phyloP scores from a whole-genome alignment of 768 basidiomycete species.

The Inosperma sp. region DNA sequence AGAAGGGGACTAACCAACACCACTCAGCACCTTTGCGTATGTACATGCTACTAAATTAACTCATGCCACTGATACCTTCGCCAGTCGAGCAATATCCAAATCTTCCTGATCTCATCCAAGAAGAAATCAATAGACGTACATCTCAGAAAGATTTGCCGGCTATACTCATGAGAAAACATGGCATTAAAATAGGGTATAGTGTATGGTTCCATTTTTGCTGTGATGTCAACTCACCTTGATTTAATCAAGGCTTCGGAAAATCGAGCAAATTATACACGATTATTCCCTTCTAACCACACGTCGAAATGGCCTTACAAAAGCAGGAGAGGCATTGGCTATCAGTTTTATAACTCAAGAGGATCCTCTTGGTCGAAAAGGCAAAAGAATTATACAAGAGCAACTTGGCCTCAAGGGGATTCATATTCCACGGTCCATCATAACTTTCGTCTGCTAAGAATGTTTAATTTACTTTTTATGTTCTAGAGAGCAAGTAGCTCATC shows the following conservation, averaged over 20 bases:
- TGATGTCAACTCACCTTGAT: neutral
- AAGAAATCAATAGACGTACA: too few species aligned
- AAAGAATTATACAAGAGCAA: constrained; percentile 15
- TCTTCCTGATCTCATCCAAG: too few species aligned
- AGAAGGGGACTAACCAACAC: too few species aligned
- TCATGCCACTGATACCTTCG: too few species aligned
- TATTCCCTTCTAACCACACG: constrained; percentile 9
- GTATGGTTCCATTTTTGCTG: neutral
- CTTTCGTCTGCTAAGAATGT: too few species aligned
- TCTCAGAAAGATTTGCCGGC: constrained; percentile 11
- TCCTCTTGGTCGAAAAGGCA: constrained; percentile 14
- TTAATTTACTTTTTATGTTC: too few species aligned
- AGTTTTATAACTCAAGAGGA: constrained; percentile 12
- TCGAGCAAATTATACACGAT: constrained; percentile 9
- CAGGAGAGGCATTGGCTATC: constrained; percentile 11
- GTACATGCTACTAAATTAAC: too few species aligned
- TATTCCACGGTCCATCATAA: constrained; percentile 9
- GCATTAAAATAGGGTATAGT: constrained; percentile 1
- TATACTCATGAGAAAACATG: neutral
- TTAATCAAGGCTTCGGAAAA: neutral
- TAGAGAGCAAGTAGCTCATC: neutral
- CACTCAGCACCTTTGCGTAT: too few species aligned
- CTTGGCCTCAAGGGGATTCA: constrained; percentile 12
- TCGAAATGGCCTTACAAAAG: neutral
- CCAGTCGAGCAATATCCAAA: too few species aligned